These are phyloP conservation scores for Hypoxylon fragiforme DNA, from an alignment of 495 filamentous ascomycete genomes.

Conservation along the genomic window DNA sequence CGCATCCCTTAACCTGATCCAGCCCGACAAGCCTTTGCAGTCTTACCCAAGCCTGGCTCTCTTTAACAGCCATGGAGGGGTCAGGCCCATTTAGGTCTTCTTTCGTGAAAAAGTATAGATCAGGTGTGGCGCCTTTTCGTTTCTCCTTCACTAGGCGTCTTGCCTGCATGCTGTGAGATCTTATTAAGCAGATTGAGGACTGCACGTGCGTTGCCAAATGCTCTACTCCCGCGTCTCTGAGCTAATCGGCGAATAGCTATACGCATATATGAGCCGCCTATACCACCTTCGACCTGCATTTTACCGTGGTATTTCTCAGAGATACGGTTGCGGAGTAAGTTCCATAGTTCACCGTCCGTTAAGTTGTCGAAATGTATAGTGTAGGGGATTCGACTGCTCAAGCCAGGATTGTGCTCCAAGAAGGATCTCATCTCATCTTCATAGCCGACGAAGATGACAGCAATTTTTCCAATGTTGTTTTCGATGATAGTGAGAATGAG, in stretches of 20 bases:
- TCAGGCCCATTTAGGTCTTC: slow-evolving; percentile 66
- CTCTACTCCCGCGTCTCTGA: slow-evolving; percentile 53
- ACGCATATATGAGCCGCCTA: slow-evolving; percentile 59
- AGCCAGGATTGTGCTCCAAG: slow-evolving; percentile 65
- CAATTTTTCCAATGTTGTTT: slow-evolving; percentile 38
- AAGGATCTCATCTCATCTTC: slow-evolving; percentile 64
- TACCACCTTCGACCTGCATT: slow-evolving; percentile 60
- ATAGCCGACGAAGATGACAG: slow-evolving; percentile 66
- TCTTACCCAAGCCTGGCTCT: slow-evolving; percentile 56
- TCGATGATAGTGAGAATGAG: slow-evolving; percentile 4
- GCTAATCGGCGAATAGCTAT: slow-evolving; percentile 61
- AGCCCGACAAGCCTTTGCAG: slow-evolving; percentile 61
- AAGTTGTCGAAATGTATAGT: slow-evolving; percentile 62
- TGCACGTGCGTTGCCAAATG: slow-evolving; percentile 67
- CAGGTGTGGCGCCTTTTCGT: slow-evolving; percentile 14
- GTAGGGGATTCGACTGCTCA: slow-evolving; percentile 61
- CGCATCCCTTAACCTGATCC: slow-evolving; percentile 57
- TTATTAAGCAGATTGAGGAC: slow-evolving; percentile 56
- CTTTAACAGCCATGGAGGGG: slow-evolving; percentile 50
- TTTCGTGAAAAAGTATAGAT: slow-evolving; percentile 48
- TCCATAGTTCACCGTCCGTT: slow-evolving; percentile 57
- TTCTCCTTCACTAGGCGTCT: slow-evolving; percentile 51
- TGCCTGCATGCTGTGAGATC: slow-evolving; percentile 62
- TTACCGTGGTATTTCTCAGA: slow-evolving; percentile 46
- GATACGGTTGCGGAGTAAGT: slow-evolving; percentile 56